Conservation (phyloP, 2,329 filamentous ascomycete species). For the Pleomassaria siparia region DNA sequence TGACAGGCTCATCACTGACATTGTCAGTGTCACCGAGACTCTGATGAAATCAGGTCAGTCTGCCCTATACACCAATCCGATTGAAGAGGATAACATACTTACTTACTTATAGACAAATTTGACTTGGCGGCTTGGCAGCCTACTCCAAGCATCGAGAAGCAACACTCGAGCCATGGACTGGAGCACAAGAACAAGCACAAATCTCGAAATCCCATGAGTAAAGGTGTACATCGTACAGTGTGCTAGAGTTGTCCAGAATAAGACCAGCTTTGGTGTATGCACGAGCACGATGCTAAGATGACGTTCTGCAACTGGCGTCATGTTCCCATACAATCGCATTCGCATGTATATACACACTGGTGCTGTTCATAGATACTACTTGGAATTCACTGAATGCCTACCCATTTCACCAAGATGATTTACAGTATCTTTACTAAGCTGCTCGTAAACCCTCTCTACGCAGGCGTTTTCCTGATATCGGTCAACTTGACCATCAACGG, state of each 20-base stretch:
- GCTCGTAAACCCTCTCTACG: constrained; percentile 3
- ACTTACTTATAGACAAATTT: constrained; percentile 43
- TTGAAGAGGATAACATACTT: background rate
- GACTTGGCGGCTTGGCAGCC: constrained; percentile 56
- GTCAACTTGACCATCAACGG: constrained; percentile 34
- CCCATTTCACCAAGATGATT: too few relatives aligned
- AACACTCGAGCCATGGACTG: constrained; percentile 41
- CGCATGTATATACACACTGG: too few relatives aligned
- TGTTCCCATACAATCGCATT: too few relatives aligned
- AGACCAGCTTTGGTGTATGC: background rate
- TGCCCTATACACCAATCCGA: background rate
- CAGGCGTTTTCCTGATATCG: constrained; percentile 26
- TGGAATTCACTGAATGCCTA: too few relatives aligned
- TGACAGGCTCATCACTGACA: constrained; percentile 63
- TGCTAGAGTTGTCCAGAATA: constrained; percentile 38
- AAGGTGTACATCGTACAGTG: constrained; percentile 53
- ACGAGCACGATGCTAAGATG: background rate
- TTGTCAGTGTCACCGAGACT: constrained; percentile 61
- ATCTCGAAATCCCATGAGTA: constrained; percentile 47
- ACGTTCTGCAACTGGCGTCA: too few relatives aligned
- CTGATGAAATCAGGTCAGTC: constrained; percentile 50
- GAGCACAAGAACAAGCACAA: constrained; percentile 48
- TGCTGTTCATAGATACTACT: too few relatives aligned
- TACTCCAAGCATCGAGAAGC: constrained; percentile 45
- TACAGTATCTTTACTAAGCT: background rate